phyloP scores from a whole-genome alignment of 495 filamentous ascomycete genomes.

The Aspergillus mulundensis region DNA sequence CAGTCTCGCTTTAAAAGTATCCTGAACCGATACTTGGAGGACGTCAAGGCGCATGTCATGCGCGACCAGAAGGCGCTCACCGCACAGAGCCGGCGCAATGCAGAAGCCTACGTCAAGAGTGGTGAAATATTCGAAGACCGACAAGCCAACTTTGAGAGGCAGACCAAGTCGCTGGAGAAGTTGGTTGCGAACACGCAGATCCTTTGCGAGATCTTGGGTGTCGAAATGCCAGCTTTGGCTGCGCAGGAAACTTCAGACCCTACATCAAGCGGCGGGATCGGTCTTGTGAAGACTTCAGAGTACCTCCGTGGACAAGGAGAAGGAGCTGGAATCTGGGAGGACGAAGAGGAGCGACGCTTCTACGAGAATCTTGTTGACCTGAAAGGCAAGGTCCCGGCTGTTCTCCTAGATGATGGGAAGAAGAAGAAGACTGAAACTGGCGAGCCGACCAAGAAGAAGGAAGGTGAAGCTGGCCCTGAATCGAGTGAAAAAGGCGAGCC shows the following conservation, averaged over 20 bases:
- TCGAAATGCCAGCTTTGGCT: slow-evolving; percentile 92
- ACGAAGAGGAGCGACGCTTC: slow-evolving; percentile 95
- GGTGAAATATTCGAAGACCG: slow-evolving; percentile 98
- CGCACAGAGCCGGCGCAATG: slow-evolving; percentile 84
- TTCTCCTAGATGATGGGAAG: slow-evolving; percentile 89
- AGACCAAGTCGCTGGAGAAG: slow-evolving; percentile 85
- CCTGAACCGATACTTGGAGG: slow-evolving; percentile 85
- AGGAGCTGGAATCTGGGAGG: slow-evolving; percentile 97
- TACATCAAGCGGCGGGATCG: slow-evolving; percentile 70
- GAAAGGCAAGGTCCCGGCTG: slow-evolving; percentile 90
- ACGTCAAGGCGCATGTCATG: slow-evolving; percentile 83
- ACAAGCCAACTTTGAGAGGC: slow-evolving; percentile 91
- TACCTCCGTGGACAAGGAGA: slow-evolving; percentile 87
- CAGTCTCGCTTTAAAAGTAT: slow-evolving; percentile 87
- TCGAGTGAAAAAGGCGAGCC: slow-evolving; percentile 29
- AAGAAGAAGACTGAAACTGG: slow-evolving; percentile 84
- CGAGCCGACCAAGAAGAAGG: slow-evolving; percentile 57
- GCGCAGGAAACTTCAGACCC: slow-evolving; percentile 69
- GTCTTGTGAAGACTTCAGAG: slow-evolving; percentile 89
- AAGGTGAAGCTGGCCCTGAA: slow-evolving; percentile 31
- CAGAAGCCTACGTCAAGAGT: slow-evolving; percentile 97
- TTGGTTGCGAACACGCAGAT: slow-evolving; percentile 86
- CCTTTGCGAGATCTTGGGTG: slow-evolving; percentile 79
- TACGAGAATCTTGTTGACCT: slow-evolving; percentile 96
- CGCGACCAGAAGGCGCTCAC: slow-evolving; percentile 84